phyloP scores from a whole-genome alignment of 1,284 basidiomycete species.

The Ustilago vetiveriae region DNA sequence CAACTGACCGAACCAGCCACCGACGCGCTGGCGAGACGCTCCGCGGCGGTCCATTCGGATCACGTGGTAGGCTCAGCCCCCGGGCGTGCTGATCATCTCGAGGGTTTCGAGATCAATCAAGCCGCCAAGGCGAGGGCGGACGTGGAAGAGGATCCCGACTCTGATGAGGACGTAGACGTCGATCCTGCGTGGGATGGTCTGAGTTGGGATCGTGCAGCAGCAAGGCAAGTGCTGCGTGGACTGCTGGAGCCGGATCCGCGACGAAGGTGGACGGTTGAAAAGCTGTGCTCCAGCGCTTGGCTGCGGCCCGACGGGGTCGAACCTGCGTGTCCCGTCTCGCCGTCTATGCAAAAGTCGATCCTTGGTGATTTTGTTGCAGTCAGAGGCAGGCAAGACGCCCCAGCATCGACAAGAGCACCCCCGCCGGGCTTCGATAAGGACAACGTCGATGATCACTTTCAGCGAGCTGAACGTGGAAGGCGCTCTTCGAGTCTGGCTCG shows the following conservation, averaged over 20 bases:
- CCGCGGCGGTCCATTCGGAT: slow-evolving; percentile 30
- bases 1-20: slow-evolving; percentile 19
- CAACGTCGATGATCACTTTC: slow-evolving; percentile 15
- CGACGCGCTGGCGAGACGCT: slow-evolving; percentile 2
- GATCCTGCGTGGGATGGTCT: slow-evolving; percentile 54
- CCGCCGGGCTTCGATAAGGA: slow-evolving; percentile 15
- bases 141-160: slow-evolving; percentile 53
- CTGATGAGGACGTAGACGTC: slow-evolving; percentile 43
- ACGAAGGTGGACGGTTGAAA: slow-evolving; percentile 57
- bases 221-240: slow-evolving; percentile 50
- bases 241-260: slow-evolving; percentile 54
- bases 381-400: slow-evolving; percentile 1
- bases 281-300: slow-evolving; percentile 37
- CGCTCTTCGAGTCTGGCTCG: slow-evolving; percentile 44
- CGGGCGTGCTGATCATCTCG: slow-evolving; percentile 32
- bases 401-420: slow-evolving; percentile 1
- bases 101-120: slow-evolving; percentile 46
- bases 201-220: slow-evolving; percentile 51
- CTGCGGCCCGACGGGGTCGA: slow-evolving; percentile 22
- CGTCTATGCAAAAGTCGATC: background rate
- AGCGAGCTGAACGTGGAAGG: slow-evolving; percentile 18
- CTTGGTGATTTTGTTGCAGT: background rate
- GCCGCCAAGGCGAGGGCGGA: slow-evolving; percentile 47
- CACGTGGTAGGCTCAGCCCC: slow-evolving; percentile 49
- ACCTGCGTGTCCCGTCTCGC: background rate